Percentiles rank a stretch among this genome's conserved stretches.
Evolutionary conservation across 2,329 filamentous ascomycete species (phyloP).

Genomic region (Exophiala mesophila): DNA sequence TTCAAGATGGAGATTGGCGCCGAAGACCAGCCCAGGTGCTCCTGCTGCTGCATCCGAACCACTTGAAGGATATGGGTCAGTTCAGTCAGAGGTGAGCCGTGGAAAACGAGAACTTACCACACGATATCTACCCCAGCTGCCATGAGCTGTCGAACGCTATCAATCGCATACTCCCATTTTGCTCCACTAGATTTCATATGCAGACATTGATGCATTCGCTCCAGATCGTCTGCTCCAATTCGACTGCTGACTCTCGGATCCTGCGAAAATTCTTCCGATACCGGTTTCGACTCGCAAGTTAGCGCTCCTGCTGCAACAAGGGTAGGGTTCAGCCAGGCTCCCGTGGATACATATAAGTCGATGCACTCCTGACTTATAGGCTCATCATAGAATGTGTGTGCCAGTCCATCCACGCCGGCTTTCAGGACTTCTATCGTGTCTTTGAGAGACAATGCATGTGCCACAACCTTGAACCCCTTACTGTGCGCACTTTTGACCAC

Average conservation of each 20-base stretch:
- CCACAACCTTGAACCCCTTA: constrained; percentile 27
- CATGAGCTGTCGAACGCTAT: constrained; percentile 11
- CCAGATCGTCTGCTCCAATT: not conserved
- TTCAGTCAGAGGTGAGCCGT: not conserved
- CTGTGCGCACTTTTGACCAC: constrained; percentile 38
- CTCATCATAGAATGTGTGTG: constrained; percentile 32
- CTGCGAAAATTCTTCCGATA: constrained; percentile 2
- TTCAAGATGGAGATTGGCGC: constrained; percentile 24
- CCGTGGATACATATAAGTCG: constrained; percentile 5
- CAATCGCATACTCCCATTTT: constrained; percentile 13
- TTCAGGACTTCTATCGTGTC: constrained; percentile 30
- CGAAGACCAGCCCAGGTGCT: constrained; percentile 9
- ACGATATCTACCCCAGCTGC: constrained; percentile 8
- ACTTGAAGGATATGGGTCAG: not conserved
- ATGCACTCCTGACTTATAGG: constrained; percentile 15
- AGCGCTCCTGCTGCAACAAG: constrained; percentile 4
- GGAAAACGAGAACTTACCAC: constrained; percentile 2
- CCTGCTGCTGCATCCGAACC: constrained; percentile 10
- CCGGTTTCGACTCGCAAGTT: constrained; percentile 6
- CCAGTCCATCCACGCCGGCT: constrained; percentile 30
- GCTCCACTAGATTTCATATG: constrained; percentile 1
- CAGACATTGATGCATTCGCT: constrained; percentile 3
- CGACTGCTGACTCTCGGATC: constrained; percentile 5
- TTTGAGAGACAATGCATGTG: constrained; percentile 27
- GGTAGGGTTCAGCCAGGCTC: constrained; percentile 12